Base-by-base conservation (phyloP, 140 eudicot species). In the Artemisia princeps region DNA sequence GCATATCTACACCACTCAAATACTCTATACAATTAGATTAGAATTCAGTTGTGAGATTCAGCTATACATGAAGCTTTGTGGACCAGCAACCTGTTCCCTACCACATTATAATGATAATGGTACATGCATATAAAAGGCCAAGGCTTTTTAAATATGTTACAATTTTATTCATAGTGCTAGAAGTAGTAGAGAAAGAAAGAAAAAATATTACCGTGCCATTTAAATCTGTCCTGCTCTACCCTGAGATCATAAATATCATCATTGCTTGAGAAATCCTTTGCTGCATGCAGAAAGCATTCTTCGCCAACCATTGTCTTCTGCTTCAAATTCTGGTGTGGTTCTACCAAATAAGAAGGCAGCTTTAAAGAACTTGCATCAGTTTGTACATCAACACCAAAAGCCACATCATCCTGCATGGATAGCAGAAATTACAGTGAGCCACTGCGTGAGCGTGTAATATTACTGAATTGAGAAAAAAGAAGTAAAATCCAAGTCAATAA, bases 181-280 rank as follows among this genome's bases (percentile, higher is more conserved):
- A 56, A 69, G 68, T 45, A 44, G 74, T 56, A 44, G 28, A 59
- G 17, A 11, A 53, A 51, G 44, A 65, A 30, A 40, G 30, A 72
- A 60, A 62, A 58, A 37, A 52, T 44, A 44, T 68, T 80, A 85
- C 94, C 87, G 16, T 77, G 69, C 84, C 84, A 76, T 50, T 64
- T 67, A 57, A 65, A 60, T 42, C 63, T 69, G 54, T 74, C 73
- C 17, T 74, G 75, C 40, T 76, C 79, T 59, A 61, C 58, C 71
- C 62, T 72, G 62, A 71, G 62, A 62, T 69, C 79, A 60, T 67
- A 64, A 62, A 68, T 65, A 40, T 76, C 79, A 2, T 78, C 86
- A 64, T 70, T 65, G 60, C 65, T 75, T 55, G 72, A 72, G 70
- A 57, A 50, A 19, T 74, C 66, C 48, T 49, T 55, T 40, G 55